These are phyloP conservation scores for Globisporangium orthogonon DNA, from an alignment of 352 stramenopile genomes.

Conservation along the genomic window DNA sequence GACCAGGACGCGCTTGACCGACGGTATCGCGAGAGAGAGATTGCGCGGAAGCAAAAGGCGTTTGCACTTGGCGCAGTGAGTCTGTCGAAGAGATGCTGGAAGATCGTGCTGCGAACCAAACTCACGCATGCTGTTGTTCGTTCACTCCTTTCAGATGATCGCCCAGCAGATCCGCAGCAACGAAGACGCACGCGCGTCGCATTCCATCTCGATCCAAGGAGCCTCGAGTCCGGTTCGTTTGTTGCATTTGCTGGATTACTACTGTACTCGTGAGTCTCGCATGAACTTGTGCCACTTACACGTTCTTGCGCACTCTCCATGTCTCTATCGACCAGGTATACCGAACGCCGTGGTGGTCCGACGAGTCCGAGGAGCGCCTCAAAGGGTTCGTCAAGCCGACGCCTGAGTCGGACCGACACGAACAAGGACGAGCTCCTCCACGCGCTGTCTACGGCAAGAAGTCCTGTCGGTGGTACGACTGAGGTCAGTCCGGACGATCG, in stretches of 20 bases:
- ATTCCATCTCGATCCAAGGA: constrained; percentile 15
- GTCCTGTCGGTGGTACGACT: constrained; percentile 52
- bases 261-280: no score
- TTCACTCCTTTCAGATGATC: constrained; percentile 6
- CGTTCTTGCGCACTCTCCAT: no score
- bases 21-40: constrained; percentile 12
- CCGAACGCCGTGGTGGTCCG: constrained; percentile 36
- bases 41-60: constrained; percentile 14
- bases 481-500: neutral
- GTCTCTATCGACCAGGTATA: constrained; percentile 14
- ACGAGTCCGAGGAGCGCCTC: constrained; percentile 24
- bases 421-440: neutral
- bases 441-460: constrained; percentile 29
- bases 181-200: constrained; percentile 11
- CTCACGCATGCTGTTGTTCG: neutral
- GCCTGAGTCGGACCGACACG: neutral
- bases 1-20: constrained; percentile 21
- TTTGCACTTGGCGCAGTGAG: constrained; percentile 14
- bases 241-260: neutral
- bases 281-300: no score
- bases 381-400: constrained; percentile 8
- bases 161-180: constrained; percentile 28
- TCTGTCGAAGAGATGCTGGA: neutral
- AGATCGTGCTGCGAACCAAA: neutral
- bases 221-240: constrained; percentile 19